Conservation (phyloP, 495 filamentous ascomycete species). For the Sordaria brevicollis region DNA sequence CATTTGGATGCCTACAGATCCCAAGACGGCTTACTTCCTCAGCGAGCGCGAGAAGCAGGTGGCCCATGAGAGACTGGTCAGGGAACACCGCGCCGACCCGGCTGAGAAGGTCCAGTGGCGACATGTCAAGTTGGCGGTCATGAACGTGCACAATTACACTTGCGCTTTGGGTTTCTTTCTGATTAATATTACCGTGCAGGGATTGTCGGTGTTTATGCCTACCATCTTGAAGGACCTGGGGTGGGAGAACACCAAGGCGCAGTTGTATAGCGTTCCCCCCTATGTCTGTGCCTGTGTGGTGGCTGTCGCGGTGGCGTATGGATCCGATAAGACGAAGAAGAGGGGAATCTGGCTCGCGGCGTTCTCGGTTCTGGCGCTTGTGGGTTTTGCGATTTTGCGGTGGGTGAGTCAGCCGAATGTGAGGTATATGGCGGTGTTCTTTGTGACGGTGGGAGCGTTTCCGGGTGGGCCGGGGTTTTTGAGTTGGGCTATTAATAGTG, state of each 20-base stretch:
- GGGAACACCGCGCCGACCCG: conserved; percentile 26
- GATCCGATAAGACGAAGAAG: conserved; percentile 47
- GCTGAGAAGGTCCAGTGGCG: conserved; percentile 26
- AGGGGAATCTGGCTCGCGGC: conserved; percentile 49
- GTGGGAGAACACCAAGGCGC: conserved; percentile 32
- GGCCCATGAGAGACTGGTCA: conserved; percentile 27
- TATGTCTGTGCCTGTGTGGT: conserved; percentile 43
- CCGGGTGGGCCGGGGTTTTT: conserved; percentile 45
- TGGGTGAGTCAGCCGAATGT: conserved; percentile 16
- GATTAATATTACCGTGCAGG: conserved; percentile 44
- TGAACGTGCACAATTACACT: conserved; percentile 37
- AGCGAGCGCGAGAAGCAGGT: conserved; percentile 39
- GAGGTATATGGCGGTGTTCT: conserved; percentile 35
- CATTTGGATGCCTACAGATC: conserved; percentile 44
- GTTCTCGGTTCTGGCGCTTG: conserved; percentile 34
- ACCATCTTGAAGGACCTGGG: conserved; percentile 39
- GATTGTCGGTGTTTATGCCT: conserved; percentile 41
- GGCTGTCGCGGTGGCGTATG: conserved; percentile 46
- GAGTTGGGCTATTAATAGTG: conserved; percentile 45
- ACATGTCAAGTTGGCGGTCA: conserved; percentile 29
- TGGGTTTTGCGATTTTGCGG: conserved; percentile 29
- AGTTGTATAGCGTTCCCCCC: conserved; percentile 42
- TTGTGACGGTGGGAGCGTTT: conserved; percentile 42
- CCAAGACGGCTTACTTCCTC: conserved; percentile 41
- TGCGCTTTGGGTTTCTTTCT: conserved; percentile 38